phyloP scores from a whole-genome alignment of 768 basidiomycete species.

The Auricularia sp. region DNA sequence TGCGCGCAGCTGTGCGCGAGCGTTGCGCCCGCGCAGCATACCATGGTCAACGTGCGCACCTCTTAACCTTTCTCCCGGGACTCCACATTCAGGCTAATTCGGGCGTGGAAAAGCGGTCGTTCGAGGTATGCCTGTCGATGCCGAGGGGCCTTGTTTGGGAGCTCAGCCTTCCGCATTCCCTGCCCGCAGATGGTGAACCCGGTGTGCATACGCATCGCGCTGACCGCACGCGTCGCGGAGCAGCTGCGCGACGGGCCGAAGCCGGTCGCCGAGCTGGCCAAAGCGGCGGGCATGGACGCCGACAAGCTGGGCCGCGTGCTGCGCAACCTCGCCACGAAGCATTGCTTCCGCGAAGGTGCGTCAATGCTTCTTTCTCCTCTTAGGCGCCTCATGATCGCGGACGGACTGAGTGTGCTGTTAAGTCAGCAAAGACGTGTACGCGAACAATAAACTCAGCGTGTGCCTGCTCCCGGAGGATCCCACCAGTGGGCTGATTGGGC shows the following conservation, averaged over 20 bases:
- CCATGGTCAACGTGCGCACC: constrained; percentile 21
- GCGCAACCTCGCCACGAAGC: constrained; percentile 29
- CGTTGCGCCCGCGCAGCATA: constrained; percentile 25
- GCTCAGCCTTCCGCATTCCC: too few species aligned
- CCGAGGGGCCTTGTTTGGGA: too few species aligned
- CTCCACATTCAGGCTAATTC: too few species aligned
- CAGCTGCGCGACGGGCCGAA: not conserved
- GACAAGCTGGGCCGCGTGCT: constrained; percentile 30
- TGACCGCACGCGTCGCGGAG: not conserved
- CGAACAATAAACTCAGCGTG: constrained; percentile 32
- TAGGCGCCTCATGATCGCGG: too few species aligned
- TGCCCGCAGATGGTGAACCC: not conserved
- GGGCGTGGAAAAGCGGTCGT: too few species aligned
- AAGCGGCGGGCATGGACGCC: constrained; percentile 21
- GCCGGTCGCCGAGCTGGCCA: constrained; percentile 23
- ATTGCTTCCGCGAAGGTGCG: constrained; percentile 31
- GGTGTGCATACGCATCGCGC: not conserved
- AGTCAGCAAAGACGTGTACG: constrained; percentile 29
- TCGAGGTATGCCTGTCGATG: too few species aligned
- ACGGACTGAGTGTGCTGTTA: too few species aligned
- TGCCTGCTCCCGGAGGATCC: constrained; percentile 24
- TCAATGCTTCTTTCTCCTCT: too few species aligned
- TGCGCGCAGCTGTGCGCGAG: constrained; percentile 26
- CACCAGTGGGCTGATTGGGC: constrained; percentile 16
- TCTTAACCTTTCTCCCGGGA: too few species aligned